Evolutionary conservation across 2,329 filamentous ascomycete genomes (phyloP).

Genomic region (Penicillium sp.): DNA sequence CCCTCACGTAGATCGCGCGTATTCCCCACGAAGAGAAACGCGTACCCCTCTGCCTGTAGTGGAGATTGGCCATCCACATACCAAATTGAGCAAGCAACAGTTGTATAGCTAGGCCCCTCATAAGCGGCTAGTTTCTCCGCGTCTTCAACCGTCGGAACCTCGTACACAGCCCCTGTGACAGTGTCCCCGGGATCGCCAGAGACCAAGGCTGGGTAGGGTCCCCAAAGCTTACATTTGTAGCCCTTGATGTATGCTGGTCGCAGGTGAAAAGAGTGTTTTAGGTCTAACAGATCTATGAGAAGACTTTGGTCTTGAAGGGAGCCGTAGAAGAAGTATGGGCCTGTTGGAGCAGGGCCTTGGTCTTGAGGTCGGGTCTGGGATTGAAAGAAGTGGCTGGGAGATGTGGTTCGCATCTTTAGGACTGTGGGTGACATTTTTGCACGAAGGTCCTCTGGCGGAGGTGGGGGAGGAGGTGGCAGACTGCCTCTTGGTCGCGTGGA

Average conservation of each 20-base stretch:
- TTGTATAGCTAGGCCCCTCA: constrained; percentile 12
- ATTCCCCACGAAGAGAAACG: constrained; percentile 5
- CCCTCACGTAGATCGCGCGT: constrained; percentile 2
- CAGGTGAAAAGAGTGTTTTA: constrained; percentile 10
- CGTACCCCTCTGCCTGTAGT: background rate
- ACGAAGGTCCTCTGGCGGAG: background rate
- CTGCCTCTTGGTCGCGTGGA: background rate
- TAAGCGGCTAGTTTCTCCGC: constrained; percentile 11
- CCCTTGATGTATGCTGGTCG: constrained; percentile 15
- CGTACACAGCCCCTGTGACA: constrained; percentile 15
- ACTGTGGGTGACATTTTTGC: constrained; percentile 3
- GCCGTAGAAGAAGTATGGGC: constrained; percentile 30
- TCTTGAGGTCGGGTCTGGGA: background rate
- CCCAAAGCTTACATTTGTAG: constrained; percentile 18
- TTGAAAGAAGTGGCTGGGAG: constrained; percentile 1
- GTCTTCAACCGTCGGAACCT: constrained; percentile 9
- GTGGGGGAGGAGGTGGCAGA: constrained; percentile 3
- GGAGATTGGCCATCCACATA: constrained; percentile 7
- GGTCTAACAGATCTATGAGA: constrained; percentile 14
- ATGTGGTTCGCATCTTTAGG: constrained; percentile 3
- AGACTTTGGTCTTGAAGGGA: constrained; percentile 23
- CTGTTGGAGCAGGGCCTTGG: constrained; percentile 3
- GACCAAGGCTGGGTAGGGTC: constrained; percentile 17
- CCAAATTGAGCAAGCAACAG: constrained; percentile 5
- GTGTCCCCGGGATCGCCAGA: background rate